Evolutionary conservation across 2,329 filamentous ascomycete species (phyloP), one percentile per base, ranked within the genome.

Genomic region (Sporothrix pallida): DNA sequence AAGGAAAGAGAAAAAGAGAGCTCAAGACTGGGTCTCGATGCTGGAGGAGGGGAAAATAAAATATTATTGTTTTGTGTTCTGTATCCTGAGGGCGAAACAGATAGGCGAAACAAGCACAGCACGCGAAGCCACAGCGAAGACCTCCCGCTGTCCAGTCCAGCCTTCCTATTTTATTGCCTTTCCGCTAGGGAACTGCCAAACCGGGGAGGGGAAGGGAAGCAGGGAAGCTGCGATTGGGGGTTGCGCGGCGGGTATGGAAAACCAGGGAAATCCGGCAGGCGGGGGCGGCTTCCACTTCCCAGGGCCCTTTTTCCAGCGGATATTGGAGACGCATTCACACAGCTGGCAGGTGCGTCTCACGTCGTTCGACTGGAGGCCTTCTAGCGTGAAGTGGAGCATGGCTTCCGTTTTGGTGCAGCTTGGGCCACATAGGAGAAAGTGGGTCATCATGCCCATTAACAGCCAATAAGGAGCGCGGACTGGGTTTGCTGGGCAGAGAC

Each of bases 401-500:
- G 54, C 44, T 71, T 48, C 50, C 20, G 26, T 60, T 44, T 58
- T 70, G 48, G 48, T 48, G 37, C 54, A 37, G 37, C 62, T 60
- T 60, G 69, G 52, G 42, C 23, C 6, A 31, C 68, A 37, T 37
- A 70, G 37, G 52, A 12, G 23, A 17, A 17, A 23, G 44, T 31
- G 69, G 20, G 23, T 6, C 12, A 12, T 1, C 2, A 20, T 15
- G 23, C 12, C 56, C 31, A 6, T 37, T 5, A 37, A 6, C 31
- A 9, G n/a, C 71, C 71, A 72, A 72, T 72, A 31, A 72, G 4
- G 50, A 3, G 37, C 60, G 12, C 8, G 58, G 4, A 68, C 50
- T 46, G 37, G 13, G 10, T 68, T 48, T 68, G 62, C 71, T 44
- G 26, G 10, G 13, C 44, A 20, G 70, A 31, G 37, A 31, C 37